Evolutionary conservation across 352 stramenopile genomes (phyloP).

Genomic region (Pythium inflatum): DNA sequence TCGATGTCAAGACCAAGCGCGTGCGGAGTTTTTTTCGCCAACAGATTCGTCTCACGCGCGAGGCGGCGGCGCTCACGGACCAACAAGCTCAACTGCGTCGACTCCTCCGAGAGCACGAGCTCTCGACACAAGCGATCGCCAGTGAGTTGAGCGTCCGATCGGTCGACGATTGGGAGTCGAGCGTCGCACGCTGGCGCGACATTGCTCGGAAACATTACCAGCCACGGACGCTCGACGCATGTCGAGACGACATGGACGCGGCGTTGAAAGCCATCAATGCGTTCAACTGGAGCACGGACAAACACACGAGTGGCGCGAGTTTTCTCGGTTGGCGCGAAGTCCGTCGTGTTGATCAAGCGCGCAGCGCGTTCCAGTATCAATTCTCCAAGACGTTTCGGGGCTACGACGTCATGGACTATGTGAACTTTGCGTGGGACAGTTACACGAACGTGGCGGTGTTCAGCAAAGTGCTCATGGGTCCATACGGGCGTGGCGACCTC

Average conservation of each 20-base stretch:
- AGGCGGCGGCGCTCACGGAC: background rate
- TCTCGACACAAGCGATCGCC: background rate
- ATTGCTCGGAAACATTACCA: background rate
- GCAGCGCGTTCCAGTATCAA: slow-evolving; percentile 1
- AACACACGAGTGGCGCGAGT: background rate
- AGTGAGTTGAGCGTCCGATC: background rate
- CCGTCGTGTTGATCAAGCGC: background rate
- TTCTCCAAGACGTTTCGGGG: slow-evolving; percentile 17
- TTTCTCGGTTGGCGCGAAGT: slow-evolving; percentile 21
- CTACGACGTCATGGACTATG: background rate
- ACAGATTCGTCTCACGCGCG: background rate
- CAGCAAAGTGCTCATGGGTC: background rate
- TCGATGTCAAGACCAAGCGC: background rate
- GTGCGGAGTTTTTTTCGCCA: background rate
- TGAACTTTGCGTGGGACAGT: slow-evolving; percentile 6
- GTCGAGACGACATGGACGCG: background rate
- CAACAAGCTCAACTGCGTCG: background rate
- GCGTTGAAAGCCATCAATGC: slow-evolving; percentile 4
- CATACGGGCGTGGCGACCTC: background rate
- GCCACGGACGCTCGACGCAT: slow-evolving; percentile 3
- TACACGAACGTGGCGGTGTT: slow-evolving; percentile 1
- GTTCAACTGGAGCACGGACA: slow-evolving; percentile 15
- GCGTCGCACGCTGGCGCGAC: background rate
- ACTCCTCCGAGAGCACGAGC: slow-evolving; percentile 8
- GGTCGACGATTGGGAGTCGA: background rate